Percentiles rank a stretch among this genome's conserved stretches.
These are phyloP conservation scores for Coemansia sp. DNA, from an alignment of 192 early-diverging fungal species.

Conservation along the genomic window DNA sequence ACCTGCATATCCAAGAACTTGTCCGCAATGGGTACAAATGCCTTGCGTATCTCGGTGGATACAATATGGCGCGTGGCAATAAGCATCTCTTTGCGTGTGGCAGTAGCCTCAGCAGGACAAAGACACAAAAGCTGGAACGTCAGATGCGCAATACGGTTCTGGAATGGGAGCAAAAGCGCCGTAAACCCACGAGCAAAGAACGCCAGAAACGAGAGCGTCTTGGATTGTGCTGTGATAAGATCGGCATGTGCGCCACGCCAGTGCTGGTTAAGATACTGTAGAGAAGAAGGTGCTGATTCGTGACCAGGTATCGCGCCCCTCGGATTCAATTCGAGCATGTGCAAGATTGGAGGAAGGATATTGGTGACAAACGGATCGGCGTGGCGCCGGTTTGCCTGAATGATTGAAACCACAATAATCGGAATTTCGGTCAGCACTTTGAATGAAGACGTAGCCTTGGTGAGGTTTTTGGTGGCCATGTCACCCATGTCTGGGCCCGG, in stretches of 20 bases:
- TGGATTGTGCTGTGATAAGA: slow-evolving; percentile 94
- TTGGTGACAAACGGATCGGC: slow-evolving; percentile 75
- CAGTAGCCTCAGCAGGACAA: slow-evolving; percentile 90
- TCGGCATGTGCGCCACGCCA: slow-evolving; percentile 62
- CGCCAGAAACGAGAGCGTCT: slow-evolving; percentile 97
- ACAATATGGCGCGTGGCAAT: slow-evolving; percentile 94
- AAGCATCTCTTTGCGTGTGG: slow-evolving; percentile 92
- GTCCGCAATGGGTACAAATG: slow-evolving; percentile 93
- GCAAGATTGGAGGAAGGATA: slow-evolving; percentile 87
- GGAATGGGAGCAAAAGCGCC: slow-evolving; percentile 63
- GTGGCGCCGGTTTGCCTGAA: slow-evolving; percentile 84
- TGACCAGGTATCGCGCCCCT: slow-evolving; percentile 7
- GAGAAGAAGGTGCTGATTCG: slow-evolving; percentile 11
- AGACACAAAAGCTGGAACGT: slow-evolving; percentile 86
- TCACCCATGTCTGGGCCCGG: slow-evolving; percentile 64
- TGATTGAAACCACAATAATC: slow-evolving; percentile 93
- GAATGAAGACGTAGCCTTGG: slow-evolving; percentile 80
- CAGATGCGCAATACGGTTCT: slow-evolving; percentile 82
- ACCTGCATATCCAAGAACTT: slow-evolving; percentile 91
- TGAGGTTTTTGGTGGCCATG: slow-evolving; percentile 62
- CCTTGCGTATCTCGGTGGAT: slow-evolving; percentile 83
- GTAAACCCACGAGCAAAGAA: slow-evolving; percentile 88
- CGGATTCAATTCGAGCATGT: slow-evolving; percentile 55
- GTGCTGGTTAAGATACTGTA: slow-evolving; percentile 20
- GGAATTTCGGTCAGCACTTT: slow-evolving; percentile 99